phyloP scores from a whole-genome alignment of 1,139 yeast species.

The Diutina ranongensis region DNA sequence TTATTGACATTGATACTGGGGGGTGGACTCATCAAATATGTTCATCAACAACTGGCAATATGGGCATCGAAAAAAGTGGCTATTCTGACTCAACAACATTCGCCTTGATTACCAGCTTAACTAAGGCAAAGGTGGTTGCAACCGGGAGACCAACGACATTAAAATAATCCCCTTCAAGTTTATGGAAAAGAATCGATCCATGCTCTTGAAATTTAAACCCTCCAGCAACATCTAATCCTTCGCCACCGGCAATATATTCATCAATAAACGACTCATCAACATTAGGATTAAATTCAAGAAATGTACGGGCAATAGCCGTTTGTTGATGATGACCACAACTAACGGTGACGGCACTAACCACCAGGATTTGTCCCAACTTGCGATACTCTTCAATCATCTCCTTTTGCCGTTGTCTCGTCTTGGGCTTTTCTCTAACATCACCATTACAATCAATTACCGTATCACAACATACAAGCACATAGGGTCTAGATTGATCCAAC shows the following conservation, averaged over 20 bases:
- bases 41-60: not conserved
- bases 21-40: not conserved
- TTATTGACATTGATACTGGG: conserved; percentile 22
- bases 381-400: conserved; percentile 39
- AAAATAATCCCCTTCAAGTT: conserved; percentile 67
- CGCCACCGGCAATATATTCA: conserved; percentile 56
- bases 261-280: conserved; percentile 42
- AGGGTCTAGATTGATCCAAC: conserved; percentile 16
- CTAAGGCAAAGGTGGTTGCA: conserved; percentile 32
- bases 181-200: conserved; percentile 53
- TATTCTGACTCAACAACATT: no score
- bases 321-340: conserved; percentile 14
- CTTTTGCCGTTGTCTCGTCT: conserved; percentile 24
- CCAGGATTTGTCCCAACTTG: conserved; percentile 34
- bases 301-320: conserved; percentile 14
- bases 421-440: conserved; percentile 69
- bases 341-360: conserved; percentile 57
- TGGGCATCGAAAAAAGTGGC: not conserved
- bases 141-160: conserved; percentile 90
- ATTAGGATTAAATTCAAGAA: conserved; percentile 18
- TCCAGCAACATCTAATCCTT: conserved; percentile 80
- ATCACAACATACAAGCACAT: conserved; percentile 62
- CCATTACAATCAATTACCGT: conserved; percentile 62
- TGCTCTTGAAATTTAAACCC: conserved; percentile 78
- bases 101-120: no score